Conservation (phyloP, 2,329 filamentous ascomycete genomes). For the Colletotrichum salicis region DNA sequence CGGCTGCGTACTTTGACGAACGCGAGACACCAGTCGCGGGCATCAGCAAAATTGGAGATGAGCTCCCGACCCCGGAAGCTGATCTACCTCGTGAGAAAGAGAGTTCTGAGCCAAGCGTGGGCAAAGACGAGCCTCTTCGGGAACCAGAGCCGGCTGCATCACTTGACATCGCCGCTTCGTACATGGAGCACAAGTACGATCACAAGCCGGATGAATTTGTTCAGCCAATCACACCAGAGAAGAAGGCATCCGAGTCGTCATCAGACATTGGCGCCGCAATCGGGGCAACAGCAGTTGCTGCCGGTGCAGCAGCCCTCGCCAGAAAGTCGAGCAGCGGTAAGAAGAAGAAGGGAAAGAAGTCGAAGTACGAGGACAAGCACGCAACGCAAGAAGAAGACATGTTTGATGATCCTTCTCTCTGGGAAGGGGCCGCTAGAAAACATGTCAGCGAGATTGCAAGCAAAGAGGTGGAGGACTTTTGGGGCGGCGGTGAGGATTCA, state of each 20-base stretch:
- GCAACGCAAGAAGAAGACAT: slow-evolving; percentile 52
- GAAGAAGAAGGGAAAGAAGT: slow-evolving; percentile 51
- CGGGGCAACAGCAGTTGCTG: slow-evolving; percentile 42
- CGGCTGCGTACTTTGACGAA: slow-evolving; percentile 36
- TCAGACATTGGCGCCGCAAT: slow-evolving; percentile 29
- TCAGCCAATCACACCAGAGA: not conserved
- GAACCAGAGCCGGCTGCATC: slow-evolving; percentile 29
- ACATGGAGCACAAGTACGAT: slow-evolving; percentile 35
- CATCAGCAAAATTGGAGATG: not conserved
- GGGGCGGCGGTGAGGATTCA: slow-evolving; percentile 38
- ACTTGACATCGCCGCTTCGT: slow-evolving; percentile 39
- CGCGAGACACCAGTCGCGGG: slow-evolving; percentile 3
- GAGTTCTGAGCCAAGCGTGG: not conserved
- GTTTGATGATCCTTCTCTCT: slow-evolving; percentile 56
- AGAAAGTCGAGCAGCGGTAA: slow-evolving; percentile 44
- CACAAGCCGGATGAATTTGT: slow-evolving; percentile 1
- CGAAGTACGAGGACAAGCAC: slow-evolving; percentile 51
- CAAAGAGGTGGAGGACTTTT: slow-evolving; percentile 45
- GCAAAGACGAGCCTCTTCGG: not conserved
- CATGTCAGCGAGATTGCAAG: slow-evolving; percentile 37
- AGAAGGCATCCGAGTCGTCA: not conserved
- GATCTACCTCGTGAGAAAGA: not conserved
- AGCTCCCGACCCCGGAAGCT: not conserved
- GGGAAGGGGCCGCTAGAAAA: slow-evolving; percentile 56
- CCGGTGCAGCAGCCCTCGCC: slow-evolving; percentile 45